Base-by-base conservation (phyloP, 306 rosid species). In the Lotus japonicus region DNA sequence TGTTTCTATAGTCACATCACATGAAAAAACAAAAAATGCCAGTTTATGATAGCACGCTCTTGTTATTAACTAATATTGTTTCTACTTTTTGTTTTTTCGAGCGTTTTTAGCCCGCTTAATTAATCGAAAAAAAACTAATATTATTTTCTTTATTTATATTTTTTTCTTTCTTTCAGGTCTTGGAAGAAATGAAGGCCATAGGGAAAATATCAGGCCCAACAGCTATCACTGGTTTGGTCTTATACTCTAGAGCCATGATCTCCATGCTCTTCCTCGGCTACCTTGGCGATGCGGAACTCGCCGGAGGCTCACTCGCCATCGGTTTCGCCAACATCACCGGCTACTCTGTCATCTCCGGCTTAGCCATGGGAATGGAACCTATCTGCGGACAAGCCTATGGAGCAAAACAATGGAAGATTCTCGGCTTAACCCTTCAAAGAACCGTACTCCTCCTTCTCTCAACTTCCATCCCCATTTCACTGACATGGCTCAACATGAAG, bases 331-430 rank as follows among this genome's bases (percentile, higher is more conserved):
- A 95, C 86, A 95, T 95, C 77, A 95, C 95, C 2, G 99, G 99
- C 55, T 95, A 95, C 90, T 95, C 99, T 7, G 95, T 95, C 0
- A 85, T 95, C 67, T 91, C 99, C 1, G 99, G 99, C 0, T 66
- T 95, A 15, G 99, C 99, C 71, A 90, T 91, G 96, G 99, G 99
- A 62, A 95, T 95, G 99, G 99, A 95, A 61, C 97, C 97, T 17
- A 91, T 95, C 19, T 95, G 99, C 23, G 99, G 97, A 0, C 97
- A 95, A 75, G 99, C 97, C 26, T 83, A 84, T 7, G 99, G 99
- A 0, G 99, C 99, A 0, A 81, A 85, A 68, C 96, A 94, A 56
- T 50, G 73, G 84, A 95, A 91, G 54, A 82, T 83, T 0, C 95
- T 91, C 0, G 97, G 97, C 26, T 48, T 88, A 13, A 88, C 97